A percentile compares a stretch with the other conserved stretches of the same genome.
Conservation (phyloP, 352 stramenopile species). For the Phytophthora fragariae region DNA sequence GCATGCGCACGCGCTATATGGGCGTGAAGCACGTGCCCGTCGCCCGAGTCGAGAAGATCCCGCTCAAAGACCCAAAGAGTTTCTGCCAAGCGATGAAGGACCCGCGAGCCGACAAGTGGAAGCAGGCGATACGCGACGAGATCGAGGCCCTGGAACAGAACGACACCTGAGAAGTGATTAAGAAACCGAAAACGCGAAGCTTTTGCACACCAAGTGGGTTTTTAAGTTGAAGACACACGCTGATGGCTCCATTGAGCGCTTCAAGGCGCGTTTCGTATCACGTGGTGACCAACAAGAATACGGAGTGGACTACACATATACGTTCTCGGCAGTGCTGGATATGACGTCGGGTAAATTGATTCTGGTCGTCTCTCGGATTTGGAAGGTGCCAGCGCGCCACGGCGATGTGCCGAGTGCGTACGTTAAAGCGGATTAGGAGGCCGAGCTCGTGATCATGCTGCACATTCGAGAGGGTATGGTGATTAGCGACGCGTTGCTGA, state of each 20-base stretch:
- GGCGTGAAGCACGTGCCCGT: neutral
- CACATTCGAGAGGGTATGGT: constrained; percentile 33
- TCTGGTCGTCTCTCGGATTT: neutral
- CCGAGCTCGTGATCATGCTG: constrained; percentile 32
- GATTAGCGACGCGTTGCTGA: constrained; percentile 17
- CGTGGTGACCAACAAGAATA: neutral
- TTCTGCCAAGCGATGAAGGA: neutral
- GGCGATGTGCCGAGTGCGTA: neutral
- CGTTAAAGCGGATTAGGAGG: constrained; percentile 11
- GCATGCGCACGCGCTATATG: too few species aligned
- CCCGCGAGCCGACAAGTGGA: neutral
- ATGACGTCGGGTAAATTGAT: neutral
- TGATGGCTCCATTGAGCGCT: neutral
- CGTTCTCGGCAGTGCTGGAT: neutral
- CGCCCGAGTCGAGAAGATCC: neutral
- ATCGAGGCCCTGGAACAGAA: neutral
- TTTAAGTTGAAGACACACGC: neutral
- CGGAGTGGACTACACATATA: neutral
- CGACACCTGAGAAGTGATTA: neutral
- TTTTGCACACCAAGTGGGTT: neutral
- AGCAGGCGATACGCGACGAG: neutral
- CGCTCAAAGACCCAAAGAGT: neutral
- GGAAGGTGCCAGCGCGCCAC: neutral
- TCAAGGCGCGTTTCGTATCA: neutral
- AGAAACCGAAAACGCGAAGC: neutral